These are phyloP conservation scores for Xylariales sp. DNA, from an alignment of 2,329 filamentous ascomycete genomes.

Conservation along the genomic window DNA sequence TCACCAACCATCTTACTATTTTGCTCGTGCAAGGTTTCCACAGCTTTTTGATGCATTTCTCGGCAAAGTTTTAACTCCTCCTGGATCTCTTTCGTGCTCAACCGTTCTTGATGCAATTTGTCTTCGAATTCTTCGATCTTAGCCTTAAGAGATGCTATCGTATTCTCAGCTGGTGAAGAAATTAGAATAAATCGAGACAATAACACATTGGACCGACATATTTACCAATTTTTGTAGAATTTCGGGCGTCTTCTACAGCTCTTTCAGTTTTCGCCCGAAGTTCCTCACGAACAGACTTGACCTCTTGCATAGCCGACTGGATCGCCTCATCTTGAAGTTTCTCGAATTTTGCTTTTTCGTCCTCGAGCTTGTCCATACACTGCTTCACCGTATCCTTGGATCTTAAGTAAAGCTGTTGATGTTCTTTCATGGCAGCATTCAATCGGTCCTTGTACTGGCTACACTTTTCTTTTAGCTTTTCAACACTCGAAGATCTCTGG, in stretches of 20 bases:
- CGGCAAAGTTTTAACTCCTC: slow-evolving; percentile 4
- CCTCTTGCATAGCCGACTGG: neutral
- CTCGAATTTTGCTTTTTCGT: neutral
- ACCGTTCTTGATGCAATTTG: slow-evolving; percentile 4
- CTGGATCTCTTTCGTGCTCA: neutral
- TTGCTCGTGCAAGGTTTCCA: neutral
- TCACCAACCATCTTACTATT: slow-evolving; percentile 7
- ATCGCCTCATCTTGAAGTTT: neutral
- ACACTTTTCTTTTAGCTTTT: neutral
- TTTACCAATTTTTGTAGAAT: neutral
- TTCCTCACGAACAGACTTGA: neutral
- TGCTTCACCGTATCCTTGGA: neutral
- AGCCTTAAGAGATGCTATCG: neutral
- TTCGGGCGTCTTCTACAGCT: neutral
- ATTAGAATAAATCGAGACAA: neutral
- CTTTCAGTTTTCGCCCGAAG: neutral
- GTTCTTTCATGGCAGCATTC: slow-evolving; percentile 4
- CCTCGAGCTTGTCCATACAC: neutral
- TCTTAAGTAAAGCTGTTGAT: slow-evolving; percentile 7
- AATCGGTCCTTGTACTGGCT: slow-evolving; percentile 1
- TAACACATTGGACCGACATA: neutral
- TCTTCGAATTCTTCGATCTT: slow-evolving; percentile 6
- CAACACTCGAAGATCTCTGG: neutral
- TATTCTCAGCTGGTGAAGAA: neutral
- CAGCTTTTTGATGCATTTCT: neutral